These are phyloP conservation scores for Rhizophagus prolifer DNA, from an alignment of 192 early-diverging fungal genomes.

Conservation along the genomic window DNA sequence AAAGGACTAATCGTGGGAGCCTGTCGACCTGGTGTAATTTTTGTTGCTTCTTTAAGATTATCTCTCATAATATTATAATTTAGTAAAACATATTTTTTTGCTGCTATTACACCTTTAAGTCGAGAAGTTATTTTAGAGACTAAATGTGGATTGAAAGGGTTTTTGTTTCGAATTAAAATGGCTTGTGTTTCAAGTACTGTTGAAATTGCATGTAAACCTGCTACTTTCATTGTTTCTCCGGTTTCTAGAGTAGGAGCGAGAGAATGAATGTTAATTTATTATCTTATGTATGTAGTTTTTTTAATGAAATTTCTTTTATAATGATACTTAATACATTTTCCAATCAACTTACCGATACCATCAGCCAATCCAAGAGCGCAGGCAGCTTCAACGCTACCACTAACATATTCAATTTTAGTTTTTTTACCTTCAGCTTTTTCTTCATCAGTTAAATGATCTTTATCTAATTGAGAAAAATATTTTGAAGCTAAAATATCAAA, in stretches of 20 bases:
- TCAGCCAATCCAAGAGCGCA: constrained; percentile 96
- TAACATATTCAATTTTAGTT: constrained; percentile 85
- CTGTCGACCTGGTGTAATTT: constrained; percentile 90
- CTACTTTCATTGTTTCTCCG: constrained; percentile 99
- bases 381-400: constrained; percentile 93
- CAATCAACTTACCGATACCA: constrained; percentile 73
- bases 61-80: constrained; percentile 86
- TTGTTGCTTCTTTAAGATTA: constrained; percentile 60
- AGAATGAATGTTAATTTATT: constrained; percentile 10
- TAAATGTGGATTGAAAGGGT: constrained; percentile 70
- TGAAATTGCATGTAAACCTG: constrained; percentile 88
- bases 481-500: constrained; percentile 72
- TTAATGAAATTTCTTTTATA: neutral
- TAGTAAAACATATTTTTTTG: constrained; percentile 82
- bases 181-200: constrained; percentile 83
- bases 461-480: constrained; percentile 78
- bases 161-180: constrained; percentile 85
- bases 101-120: constrained; percentile 89
- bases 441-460: constrained; percentile 35
- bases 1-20: constrained; percentile 86
- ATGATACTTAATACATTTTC: neutral
- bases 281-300: neutral
- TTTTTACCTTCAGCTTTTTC: constrained; percentile 37
- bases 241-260: constrained; percentile 67
- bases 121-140: constrained; percentile 78